Evolutionary conservation across 768 basidiomycete species (phyloP).

Genomic region (Lentinula edodes): DNA sequence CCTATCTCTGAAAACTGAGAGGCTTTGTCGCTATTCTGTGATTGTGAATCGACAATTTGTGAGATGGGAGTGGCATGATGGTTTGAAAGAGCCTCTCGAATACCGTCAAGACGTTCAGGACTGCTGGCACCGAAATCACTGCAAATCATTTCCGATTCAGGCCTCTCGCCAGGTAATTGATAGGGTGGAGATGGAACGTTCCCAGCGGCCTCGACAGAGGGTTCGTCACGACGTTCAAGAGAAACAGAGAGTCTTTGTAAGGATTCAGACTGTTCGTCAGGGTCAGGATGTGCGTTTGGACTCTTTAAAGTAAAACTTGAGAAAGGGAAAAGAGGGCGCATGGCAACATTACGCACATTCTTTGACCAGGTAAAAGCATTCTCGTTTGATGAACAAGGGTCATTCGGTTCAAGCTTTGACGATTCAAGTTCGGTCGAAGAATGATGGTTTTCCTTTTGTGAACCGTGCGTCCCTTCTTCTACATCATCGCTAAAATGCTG

Average conservation of each 20-base stretch:
- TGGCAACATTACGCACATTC: neutral
- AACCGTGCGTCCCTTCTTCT: conserved; percentile 25
- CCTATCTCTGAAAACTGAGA: neutral
- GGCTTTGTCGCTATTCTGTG: neutral
- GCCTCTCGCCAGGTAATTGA: neutral
- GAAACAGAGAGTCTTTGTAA: neutral
- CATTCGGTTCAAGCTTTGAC: neutral
- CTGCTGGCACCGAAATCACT: neutral
- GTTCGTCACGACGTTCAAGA: neutral
- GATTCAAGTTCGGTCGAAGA: neutral
- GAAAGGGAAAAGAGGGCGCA: neutral
- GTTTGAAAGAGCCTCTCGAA: neutral
- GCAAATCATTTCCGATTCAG: neutral
- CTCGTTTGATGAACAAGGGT: neutral
- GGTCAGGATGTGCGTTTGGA: neutral
- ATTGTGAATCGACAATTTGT: neutral
- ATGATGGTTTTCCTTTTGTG: conserved; percentile 49
- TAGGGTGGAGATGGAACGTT: neutral
- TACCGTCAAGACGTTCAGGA: neutral
- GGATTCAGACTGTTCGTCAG: neutral
- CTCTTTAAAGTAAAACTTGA: neutral
- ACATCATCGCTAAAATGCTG: conserved; percentile 28
- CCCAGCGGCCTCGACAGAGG: neutral
- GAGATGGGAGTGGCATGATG: neutral
- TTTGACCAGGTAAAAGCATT: neutral